Conservation (phyloP, 441 rosid species). For the Euphorbia neoarborescens region DNA sequence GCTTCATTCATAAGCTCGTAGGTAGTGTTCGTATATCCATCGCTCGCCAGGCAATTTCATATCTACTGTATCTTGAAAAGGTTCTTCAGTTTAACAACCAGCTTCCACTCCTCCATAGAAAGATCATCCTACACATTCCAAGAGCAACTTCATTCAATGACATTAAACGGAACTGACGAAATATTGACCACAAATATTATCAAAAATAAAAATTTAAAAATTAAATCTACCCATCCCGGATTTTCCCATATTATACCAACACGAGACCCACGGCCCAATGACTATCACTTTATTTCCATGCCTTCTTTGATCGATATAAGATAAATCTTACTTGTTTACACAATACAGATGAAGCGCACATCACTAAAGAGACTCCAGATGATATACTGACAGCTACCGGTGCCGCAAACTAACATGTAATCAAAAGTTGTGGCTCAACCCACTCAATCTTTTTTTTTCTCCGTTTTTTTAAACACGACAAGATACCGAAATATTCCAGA, state of each 20-base stretch:
- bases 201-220: background rate
- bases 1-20: background rate
- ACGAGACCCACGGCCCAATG: background rate
- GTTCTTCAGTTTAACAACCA: slow-evolving; percentile 66
- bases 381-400: too few relatives aligned
- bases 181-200: background rate
- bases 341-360: too few relatives aligned
- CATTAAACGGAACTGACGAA: background rate
- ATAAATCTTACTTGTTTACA: background rate
- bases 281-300: background rate
- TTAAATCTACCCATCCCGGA: background rate
- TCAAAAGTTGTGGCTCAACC: too few relatives aligned
- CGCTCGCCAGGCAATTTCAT: background rate
- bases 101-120: slow-evolving; percentile 57
- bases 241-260: background rate
- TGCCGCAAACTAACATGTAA: too few relatives aligned
- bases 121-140: slow-evolving; percentile 54
- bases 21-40: background rate
- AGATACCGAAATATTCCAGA: too few relatives aligned
- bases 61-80: slow-evolving; percentile 39
- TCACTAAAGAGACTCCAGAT: too few relatives aligned
- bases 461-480: too few relatives aligned
- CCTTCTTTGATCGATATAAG: background rate
- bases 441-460: too few relatives aligned
- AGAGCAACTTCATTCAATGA: background rate